phyloP scores from a whole-genome alignment of 1,284 basidiomycete genomes.

The Papiliotrema laurentii region DNA sequence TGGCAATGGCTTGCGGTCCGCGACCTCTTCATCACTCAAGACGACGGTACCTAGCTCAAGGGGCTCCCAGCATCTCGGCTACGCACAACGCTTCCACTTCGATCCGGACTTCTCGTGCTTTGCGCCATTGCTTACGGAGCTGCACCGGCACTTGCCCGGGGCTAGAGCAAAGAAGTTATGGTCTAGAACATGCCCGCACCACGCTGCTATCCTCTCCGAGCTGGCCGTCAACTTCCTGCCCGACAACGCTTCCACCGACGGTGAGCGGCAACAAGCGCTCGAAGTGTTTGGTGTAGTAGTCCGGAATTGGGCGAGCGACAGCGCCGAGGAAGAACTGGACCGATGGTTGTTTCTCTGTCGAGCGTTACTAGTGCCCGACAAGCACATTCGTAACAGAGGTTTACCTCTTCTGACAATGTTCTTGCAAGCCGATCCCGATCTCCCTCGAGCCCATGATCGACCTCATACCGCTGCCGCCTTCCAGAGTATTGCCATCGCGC shows the following conservation, averaged over 20 bases:
- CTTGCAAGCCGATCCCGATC: conserved; percentile 24
- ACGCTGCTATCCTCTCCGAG: conserved; percentile 39
- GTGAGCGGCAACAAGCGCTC: conserved; percentile 37
- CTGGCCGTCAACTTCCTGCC: conserved; percentile 35
- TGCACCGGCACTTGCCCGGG: conserved; percentile 36
- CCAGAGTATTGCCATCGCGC: conserved; percentile 19
- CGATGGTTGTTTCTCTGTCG: conserved; percentile 42
- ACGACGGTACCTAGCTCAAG: conserved; percentile 13
- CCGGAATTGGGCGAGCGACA: conserved; percentile 37
- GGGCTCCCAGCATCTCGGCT: conserved; percentile 11
- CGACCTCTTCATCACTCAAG: conserved; percentile 2
- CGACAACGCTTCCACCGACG: conserved; percentile 25
- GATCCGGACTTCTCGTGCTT: conserved; percentile 34
- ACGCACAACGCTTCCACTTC: conserved; percentile 13
- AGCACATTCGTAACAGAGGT: conserved; percentile 31
- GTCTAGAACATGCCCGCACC: conserved; percentile 42
- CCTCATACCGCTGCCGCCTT: conserved; percentile 29
- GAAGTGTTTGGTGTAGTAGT: conserved; percentile 42
- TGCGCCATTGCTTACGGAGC: conserved; percentile 37
- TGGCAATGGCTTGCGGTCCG: not conserved
- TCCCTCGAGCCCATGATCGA: conserved; percentile 20
- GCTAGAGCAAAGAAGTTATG: conserved; percentile 37
- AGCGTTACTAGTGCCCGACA: conserved; percentile 30
- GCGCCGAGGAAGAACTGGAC: conserved; percentile 36
- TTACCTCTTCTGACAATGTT: conserved; percentile 27